phyloP scores from a whole-genome alignment of 768 basidiomycete genomes.

The Podaxis sp. region DNA sequence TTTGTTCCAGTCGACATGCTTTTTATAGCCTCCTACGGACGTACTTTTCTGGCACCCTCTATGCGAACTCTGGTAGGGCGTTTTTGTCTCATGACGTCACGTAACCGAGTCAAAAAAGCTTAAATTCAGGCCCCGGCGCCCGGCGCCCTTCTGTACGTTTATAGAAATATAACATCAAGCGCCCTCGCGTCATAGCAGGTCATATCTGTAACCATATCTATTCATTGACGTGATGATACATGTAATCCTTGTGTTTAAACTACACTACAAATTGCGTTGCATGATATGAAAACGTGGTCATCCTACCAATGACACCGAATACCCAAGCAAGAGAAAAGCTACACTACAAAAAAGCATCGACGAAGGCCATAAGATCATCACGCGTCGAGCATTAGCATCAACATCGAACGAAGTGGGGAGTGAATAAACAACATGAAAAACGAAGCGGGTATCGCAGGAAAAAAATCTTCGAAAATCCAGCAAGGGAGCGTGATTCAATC shows the following conservation, averaged over 20 bases:
- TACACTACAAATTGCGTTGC: neutral
- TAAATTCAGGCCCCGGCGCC: too few species aligned
- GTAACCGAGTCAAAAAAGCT: too few species aligned
- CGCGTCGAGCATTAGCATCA: neutral
- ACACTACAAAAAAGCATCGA: neutral
- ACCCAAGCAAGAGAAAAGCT: neutral
- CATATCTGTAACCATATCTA: neutral
- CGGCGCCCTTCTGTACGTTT: too few species aligned
- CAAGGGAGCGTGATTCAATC: conserved; percentile 1
- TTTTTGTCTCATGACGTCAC: too few species aligned
- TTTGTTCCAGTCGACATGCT: neutral
- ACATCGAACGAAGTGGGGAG: neutral
- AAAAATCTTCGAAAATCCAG: neutral
- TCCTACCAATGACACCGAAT: neutral
- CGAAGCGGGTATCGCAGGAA: neutral
- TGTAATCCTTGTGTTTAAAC: neutral
- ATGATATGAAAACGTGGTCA: neutral
- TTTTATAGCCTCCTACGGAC: neutral
- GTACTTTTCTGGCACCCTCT: too few species aligned
- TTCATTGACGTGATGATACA: neutral
- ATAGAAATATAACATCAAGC: neutral
- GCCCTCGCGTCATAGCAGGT: neutral
- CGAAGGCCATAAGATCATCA: neutral
- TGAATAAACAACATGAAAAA: neutral
- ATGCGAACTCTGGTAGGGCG: too few species aligned